Percentiles rank a stretch among this genome's conserved stretches.
phyloP scores from a whole-genome alignment of 495 filamentous ascomycete species.

The Podospora sp. region DNA sequence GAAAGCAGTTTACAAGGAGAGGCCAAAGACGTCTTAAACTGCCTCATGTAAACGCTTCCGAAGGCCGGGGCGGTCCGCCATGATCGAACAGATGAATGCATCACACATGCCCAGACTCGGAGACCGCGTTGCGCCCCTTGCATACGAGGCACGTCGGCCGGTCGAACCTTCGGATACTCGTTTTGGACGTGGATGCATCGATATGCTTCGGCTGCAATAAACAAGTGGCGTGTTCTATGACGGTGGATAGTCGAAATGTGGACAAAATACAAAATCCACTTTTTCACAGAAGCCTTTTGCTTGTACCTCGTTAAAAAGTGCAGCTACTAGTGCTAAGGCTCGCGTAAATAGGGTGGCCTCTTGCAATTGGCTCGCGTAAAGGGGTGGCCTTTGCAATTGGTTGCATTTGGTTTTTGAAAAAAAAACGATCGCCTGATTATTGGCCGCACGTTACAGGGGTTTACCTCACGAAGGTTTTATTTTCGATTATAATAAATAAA shows the following conservation, averaged over 20 bases:
- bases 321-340: too few species aligned
- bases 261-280: too few species aligned
- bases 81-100: neutral
- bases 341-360: too few species aligned
- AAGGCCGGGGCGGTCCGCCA: neutral
- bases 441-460: too few species aligned
- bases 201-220: neutral
- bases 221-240: neutral
- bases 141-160: neutral
- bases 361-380: neutral
- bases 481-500: too few species aligned
- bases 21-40: neutral
- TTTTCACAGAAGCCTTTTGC: too few species aligned
- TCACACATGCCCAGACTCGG: neutral
- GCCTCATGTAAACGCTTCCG: neutral
- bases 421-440: too few species aligned
- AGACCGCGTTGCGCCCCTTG: neutral
- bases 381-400: too few species aligned
- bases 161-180: neutral
- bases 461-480: too few species aligned
- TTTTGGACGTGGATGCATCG: neutral
- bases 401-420: neutral
- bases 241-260: too few species aligned
- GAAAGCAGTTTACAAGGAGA: neutral
- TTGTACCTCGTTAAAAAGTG: too few species aligned